Conservation (phyloP, 139 green algal species). For the Chlamydomonas incerta region DNA sequence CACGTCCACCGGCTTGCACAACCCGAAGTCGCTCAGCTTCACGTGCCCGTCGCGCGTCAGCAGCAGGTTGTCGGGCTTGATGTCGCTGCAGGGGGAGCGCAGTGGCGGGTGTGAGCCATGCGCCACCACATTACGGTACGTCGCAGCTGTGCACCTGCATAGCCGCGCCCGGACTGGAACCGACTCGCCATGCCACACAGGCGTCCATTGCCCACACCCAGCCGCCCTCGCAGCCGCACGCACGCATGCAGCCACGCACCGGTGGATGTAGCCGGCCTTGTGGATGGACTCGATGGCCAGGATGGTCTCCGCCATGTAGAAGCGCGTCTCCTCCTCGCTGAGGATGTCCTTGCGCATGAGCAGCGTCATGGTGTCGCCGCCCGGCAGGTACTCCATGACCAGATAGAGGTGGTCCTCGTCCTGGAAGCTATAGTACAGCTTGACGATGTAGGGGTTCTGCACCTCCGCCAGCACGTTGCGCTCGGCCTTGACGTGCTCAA, state of each 20-base stretch:
- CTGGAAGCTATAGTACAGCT: constrained; percentile 96
- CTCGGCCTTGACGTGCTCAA: constrained; percentile 97
- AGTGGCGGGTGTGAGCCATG: too few relatives aligned
- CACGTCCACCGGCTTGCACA: constrained; percentile 95
- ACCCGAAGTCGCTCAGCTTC: constrained; percentile 98
- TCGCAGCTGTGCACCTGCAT: too few relatives aligned
- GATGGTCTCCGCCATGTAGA: constrained; percentile 93
- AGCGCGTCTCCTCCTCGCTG: constrained; percentile 86
- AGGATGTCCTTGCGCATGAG: constrained; percentile 98
- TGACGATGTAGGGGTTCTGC: constrained; percentile 90
- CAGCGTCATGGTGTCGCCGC: constrained; percentile 98
- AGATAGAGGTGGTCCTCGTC: constrained; percentile 97
- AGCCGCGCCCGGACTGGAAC: too few relatives aligned
- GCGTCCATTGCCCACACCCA: too few relatives aligned
- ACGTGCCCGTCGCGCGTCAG: constrained; percentile 90
- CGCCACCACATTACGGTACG: too few relatives aligned
- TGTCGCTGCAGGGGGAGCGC: constrained; percentile 75
- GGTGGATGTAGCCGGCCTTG: constrained; percentile 92
- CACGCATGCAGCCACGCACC: too few relatives aligned
- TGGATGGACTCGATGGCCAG: constrained; percentile 93
- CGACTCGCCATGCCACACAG: too few relatives aligned
- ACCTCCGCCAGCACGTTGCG: constrained; percentile 95
- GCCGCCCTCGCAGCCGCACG: too few relatives aligned
- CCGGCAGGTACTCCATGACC: constrained; percentile 99
- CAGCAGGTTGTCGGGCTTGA: constrained; percentile 99